Evolutionary conservation across 441 rosid species (phyloP), one percentile per base, ranked within the genome.

Genomic region (Kokia cookei): DNA sequence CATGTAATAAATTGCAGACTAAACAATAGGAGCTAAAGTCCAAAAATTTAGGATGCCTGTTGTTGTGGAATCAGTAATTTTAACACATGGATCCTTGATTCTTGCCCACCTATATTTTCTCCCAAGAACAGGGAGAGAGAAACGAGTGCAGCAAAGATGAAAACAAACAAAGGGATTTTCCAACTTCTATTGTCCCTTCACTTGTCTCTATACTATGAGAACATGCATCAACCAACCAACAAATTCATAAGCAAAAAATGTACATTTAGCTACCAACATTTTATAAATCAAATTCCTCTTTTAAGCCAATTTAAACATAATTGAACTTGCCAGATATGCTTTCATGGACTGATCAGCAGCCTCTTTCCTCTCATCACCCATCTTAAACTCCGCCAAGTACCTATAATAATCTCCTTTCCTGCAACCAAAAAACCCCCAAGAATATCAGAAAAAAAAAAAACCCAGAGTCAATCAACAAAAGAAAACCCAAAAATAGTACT

Each of bases 391-490:
- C 0, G 89, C 87, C 69, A 80, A 75, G 63, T 88, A 88, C 73
- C 89, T 59, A 67, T 77, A 88, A 72, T 88, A 88, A 73, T 88
- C 91, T 17, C 88, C 91, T 68, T 88, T 86, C 91, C 89, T 88
- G 76, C 60, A 65, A 64, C 69, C 42, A 50, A 68, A 68, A 17
- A 35, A 37, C 11, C 17, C 17, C 59, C 71, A 19, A 9, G 55
- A 69, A 59, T 12, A n/a, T 47, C 69, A 68, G 40, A 26, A 35
- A 6, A 35, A 35, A 35, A 35, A 35, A 35, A 35, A 6, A 29
- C 42, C 26, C 4, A 37, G 24, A 51, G 26, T 45, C 69, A n/a
- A 73, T 37, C 19, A 43, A 51, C 17, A 12, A 29, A 29, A 8
- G 37, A 7, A 15, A 58, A 69, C 67, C 47, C 37, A 71, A 75